Percentiles rank a stretch among this genome's conserved stretches.
Conservation (phyloP, 2,329 filamentous ascomycete species). For the Aaosphaeria pasadenensis region DNA sequence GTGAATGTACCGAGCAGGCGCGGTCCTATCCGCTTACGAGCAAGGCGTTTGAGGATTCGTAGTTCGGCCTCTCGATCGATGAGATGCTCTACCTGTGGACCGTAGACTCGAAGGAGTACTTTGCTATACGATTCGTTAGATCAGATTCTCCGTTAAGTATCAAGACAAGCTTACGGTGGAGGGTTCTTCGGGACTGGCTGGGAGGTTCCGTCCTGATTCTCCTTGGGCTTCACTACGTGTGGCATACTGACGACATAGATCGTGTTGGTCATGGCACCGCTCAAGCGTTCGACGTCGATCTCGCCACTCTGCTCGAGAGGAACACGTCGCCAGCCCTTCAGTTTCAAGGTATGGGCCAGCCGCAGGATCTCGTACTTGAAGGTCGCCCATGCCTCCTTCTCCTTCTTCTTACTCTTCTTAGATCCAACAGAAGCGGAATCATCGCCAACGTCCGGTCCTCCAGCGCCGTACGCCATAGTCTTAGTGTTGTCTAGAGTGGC, state of each 20-base stretch:
- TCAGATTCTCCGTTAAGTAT: constrained; percentile 4
- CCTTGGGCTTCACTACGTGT: constrained; percentile 48
- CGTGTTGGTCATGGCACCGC: constrained; percentile 91
- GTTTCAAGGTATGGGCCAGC: constrained; percentile 78
- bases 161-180: constrained; percentile 47
- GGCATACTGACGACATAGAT: constrained; percentile 93
- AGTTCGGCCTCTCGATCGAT: constrained; percentile 93
- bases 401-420: constrained; percentile 57
- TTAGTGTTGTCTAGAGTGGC: constrained; percentile 85
- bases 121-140: constrained; percentile 49
- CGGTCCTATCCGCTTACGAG: constrained; percentile 89
- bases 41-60: constrained; percentile 78
- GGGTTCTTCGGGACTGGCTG: constrained; percentile 42
- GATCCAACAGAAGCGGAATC: constrained; percentile 33
- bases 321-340: constrained; percentile 89
- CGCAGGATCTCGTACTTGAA: constrained; percentile 94
- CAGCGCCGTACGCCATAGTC: constrained; percentile 72
- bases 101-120: constrained; percentile 86
- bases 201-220: constrained; percentile 34
- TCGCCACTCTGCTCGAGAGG: constrained; percentile 66
- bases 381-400: constrained; percentile 71
- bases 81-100: constrained; percentile 89
- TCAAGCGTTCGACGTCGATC: constrained; percentile 72
- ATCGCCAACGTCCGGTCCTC: constrained; percentile 43
- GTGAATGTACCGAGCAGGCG: constrained; percentile 85